Base-by-base conservation (phyloP, 106 monocot genomes). In the Phalaenopsis aphrodite region DNA sequence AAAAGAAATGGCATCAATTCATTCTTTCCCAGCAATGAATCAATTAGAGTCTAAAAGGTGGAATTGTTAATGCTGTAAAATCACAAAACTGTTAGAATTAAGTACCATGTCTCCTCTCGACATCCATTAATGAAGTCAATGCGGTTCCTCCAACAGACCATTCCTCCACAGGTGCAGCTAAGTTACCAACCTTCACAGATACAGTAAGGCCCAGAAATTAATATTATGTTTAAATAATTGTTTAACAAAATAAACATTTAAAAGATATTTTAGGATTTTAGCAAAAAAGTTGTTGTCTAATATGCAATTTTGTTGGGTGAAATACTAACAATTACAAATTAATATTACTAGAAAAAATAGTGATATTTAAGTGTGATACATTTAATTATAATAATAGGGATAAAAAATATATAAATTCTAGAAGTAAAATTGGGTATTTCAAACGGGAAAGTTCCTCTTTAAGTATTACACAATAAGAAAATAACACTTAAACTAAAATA, bases 71-170 rank as follows among this genome's bases (percentile, higher is more conserved):
- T 11, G 56, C 56, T 61, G 21, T 8, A 61, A 61, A 21, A 61
- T n/a, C 18, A 61, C 61, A 61, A 61, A 61, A 61, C 21, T 19
- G n/a, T 61, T 4, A 61, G 61, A 4, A 78, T 58, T 14, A 39
- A 3, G 46, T 91, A 98, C 98, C 98, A 80, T 91, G 98, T 64
- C 98, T 83, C 81, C 98, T 92, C 82, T 98, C 98, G 18, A 98
- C 98, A 85, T 98, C 98, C 98, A 98, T 98, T 77, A 98, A 66
- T 42, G 98, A 66, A 58, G 98, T 98, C 72, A 98, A 86, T 64
- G 98, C 89, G 80, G 94, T 98, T 17, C 98, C 98, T 75, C 98
- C 98, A 71, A 94, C 94, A 48, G 94, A 91, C 98, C 98, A 98
- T 84, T 94, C 89, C 55, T 92, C 94, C 79, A 98, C 92, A 39